These are phyloP conservation scores for Scheffersomyces coipomensis DNA, from an alignment of 805 yeast genomes.

Conservation along the genomic window DNA sequence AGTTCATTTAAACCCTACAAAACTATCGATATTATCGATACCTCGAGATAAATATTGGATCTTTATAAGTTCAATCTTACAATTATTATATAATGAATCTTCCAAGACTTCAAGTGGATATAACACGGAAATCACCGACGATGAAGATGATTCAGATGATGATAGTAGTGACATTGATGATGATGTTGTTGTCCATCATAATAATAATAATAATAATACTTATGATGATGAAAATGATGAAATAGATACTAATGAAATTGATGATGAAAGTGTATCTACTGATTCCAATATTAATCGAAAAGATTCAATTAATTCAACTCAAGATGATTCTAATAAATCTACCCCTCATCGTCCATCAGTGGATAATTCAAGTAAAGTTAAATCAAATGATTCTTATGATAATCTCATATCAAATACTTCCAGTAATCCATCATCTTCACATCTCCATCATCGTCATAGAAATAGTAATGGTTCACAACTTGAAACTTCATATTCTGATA, in stretches of 20 bases:
- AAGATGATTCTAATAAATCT: slow-evolving; percentile 3
- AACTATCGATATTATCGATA: slow-evolving; percentile 50
- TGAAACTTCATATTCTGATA: slow-evolving; percentile 2
- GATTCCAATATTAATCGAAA: slow-evolving; percentile 1
- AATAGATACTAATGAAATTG: slow-evolving; percentile 13
- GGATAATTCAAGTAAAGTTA: slow-evolving; percentile 29
- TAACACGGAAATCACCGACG: slow-evolving; percentile 4
- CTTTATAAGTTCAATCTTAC: slow-evolving; percentile 51
- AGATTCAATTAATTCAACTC: slow-evolving; percentile 4
- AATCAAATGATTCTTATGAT: slow-evolving; percentile 1
- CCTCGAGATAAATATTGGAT: slow-evolving; percentile 53
- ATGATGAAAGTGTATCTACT: not conserved
- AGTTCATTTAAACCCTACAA: slow-evolving; percentile 46
- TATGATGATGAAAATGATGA: slow-evolving; percentile 11
- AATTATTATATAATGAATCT: slow-evolving; percentile 40
- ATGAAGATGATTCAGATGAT: slow-evolving; percentile 9
- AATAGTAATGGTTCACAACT: not conserved
- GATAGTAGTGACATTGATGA: too few relatives aligned
- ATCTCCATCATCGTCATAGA: too few relatives aligned
- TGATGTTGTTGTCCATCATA: slow-evolving; percentile 5
- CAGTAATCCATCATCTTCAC: too few relatives aligned
- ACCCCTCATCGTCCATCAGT: slow-evolving; percentile 3
- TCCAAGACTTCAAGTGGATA: slow-evolving; percentile 12
- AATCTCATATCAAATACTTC: not conserved
- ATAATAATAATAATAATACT: slow-evolving; percentile 4